phyloP scores from a whole-genome alignment of 805 yeast species.

The Candida jianshihensis region DNA sequence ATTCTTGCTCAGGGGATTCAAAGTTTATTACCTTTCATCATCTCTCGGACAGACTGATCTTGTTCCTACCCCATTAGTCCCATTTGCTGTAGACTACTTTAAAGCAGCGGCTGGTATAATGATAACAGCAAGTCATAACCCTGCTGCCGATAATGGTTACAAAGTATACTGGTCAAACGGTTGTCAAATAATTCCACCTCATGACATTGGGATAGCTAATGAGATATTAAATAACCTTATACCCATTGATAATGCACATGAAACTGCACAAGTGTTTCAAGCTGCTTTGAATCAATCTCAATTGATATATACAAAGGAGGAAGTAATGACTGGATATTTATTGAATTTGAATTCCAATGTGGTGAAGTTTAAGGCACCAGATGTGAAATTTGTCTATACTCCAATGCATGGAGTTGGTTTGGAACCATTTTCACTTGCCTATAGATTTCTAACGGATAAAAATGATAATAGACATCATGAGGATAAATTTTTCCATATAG shows the following conservation, averaged over 20 bases:
- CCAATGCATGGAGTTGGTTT: slow-evolving; percentile 96
- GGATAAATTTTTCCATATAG: slow-evolving; percentile 32
- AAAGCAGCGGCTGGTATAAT: slow-evolving; percentile 77
- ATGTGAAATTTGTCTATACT: slow-evolving; percentile 65
- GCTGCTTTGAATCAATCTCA: slow-evolving; percentile 18
- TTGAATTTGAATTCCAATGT: slow-evolving; percentile 26
- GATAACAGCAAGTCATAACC: slow-evolving; percentile 89
- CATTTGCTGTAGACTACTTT: slow-evolving; percentile 66
- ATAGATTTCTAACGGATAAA: slow-evolving; percentile 26
- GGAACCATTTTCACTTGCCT: slow-evolving; percentile 43
- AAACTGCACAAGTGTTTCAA: slow-evolving; percentile 32
- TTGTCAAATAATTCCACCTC: slow-evolving; percentile 93
- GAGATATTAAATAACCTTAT: slow-evolving; percentile 51
- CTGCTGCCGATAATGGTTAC: slow-evolving; percentile 84
- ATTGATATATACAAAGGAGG: slow-evolving; percentile 35
- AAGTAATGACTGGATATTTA: slow-evolving; percentile 37
- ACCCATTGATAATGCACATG: slow-evolving; percentile 55
- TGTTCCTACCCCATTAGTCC: slow-evolving; percentile 88
- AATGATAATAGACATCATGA: too few relatives aligned
- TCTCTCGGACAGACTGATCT: slow-evolving; percentile 20
- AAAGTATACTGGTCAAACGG: slow-evolving; percentile 93
- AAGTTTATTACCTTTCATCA: slow-evolving; percentile 54
- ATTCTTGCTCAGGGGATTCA: slow-evolving; percentile 61
- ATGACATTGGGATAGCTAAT: slow-evolving; percentile 65
- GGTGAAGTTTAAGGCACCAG: slow-evolving; percentile 19